phyloP scores from a whole-genome alignment of 768 basidiomycete species.

The Chlorophyllum brunneum region DNA sequence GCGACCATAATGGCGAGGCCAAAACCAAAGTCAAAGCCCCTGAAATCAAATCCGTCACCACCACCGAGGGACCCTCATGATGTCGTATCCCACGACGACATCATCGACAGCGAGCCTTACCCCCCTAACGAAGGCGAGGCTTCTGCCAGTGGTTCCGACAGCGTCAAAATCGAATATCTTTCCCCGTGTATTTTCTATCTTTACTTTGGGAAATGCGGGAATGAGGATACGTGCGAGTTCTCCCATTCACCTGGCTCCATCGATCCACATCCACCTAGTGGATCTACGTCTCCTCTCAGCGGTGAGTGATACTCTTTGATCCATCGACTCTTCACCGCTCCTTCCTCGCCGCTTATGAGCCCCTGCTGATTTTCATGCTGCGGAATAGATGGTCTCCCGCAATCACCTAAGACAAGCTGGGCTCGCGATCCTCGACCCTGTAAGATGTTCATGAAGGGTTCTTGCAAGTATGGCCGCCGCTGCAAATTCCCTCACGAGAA shows the following conservation, averaged over 20 bases:
- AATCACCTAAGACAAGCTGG: not conserved
- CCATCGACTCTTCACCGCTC: not conserved
- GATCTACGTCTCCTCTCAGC: not conserved
- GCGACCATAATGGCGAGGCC: not conserved
- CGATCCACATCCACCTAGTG: slow-evolving; percentile 1
- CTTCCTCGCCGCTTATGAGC: not conserved
- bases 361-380: not conserved
- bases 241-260: slow-evolving; percentile 7
- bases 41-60: not conserved
- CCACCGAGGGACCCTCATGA: not conserved
- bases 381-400: not conserved
- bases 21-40: not conserved
- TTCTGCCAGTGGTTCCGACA: not conserved
- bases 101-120: not conserved
- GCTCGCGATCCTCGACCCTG: not conserved
- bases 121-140: not conserved
- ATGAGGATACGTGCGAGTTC: slow-evolving; percentile 5
- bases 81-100: not conserved
- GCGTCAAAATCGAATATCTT: not conserved
- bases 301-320: not conserved
- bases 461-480: not conserved
- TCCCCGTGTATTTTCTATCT: slow-evolving; percentile 9
- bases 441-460: not conserved
- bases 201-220: slow-evolving; percentile 9
- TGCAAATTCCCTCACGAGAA: not conserved